Percentiles rank a stretch among this genome's conserved stretches.
These are phyloP conservation scores for Cercophora newfieldiana DNA, from an alignment of 495 filamentous ascomycete genomes.

Conservation along the genomic window DNA sequence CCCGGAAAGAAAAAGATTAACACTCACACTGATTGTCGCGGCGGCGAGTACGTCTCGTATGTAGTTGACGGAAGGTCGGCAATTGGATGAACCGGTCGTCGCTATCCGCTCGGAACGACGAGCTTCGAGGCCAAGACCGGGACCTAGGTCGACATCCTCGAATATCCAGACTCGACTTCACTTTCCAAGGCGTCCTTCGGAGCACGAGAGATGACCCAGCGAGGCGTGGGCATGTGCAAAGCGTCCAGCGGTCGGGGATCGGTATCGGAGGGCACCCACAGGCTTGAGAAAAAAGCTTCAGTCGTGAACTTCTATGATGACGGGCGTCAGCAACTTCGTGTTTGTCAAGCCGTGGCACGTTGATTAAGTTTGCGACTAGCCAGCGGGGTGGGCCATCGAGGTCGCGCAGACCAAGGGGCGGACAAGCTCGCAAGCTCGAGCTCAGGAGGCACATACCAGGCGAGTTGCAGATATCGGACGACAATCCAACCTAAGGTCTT, in stretches of 20 bases:
- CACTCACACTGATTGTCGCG: constrained; percentile 14
- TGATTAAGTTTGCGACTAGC: background rate
- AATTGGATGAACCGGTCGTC: background rate
- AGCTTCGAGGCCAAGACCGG: background rate
- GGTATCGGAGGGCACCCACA: background rate
- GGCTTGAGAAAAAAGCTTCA: background rate
- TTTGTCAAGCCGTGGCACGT: background rate
- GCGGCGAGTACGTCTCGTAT: background rate
- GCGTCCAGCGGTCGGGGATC: background rate
- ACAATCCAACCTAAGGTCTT: background rate
- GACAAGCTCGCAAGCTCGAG: background rate
- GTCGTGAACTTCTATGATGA: background rate
- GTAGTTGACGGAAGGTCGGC: background rate
- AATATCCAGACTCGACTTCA: background rate
- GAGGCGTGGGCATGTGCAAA: background rate
- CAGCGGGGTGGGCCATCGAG: background rate
- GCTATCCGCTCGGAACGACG: background rate
- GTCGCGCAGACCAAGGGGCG: background rate
- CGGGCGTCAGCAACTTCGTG: background rate
- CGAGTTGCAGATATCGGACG: background rate
- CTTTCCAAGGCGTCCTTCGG: background rate
- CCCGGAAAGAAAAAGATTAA: background rate
- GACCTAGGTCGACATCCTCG: constrained; percentile 15
- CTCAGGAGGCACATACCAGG: background rate
- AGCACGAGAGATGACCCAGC: background rate